Evolutionary conservation across 306 rosid species (phyloP).

Genomic region (Echinosophora koreensis): DNA sequence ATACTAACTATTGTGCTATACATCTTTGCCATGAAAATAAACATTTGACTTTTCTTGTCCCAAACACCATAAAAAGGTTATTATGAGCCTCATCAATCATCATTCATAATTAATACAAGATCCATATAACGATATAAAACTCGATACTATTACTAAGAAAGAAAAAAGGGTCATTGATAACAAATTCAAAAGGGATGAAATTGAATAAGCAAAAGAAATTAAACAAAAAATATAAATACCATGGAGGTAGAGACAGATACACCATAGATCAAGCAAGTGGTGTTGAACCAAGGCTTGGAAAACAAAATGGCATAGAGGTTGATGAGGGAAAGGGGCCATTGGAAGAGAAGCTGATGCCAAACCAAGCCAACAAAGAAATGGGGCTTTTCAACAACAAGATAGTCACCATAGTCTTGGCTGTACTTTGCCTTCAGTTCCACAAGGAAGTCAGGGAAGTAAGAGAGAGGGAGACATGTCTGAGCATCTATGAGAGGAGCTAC

Average conservation of each 20-base stretch:
- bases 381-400: constrained; percentile 65
- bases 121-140: constrained; percentile 25
- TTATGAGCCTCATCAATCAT: constrained; percentile 2
- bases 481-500: constrained; percentile 63
- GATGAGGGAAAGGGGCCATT: constrained; percentile 76
- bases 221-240: constrained; percentile 47
- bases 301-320: constrained; percentile 64
- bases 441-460: constrained; percentile 58
- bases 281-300: constrained; percentile 71
- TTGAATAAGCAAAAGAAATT: neutral
- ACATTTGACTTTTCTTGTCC: neutral
- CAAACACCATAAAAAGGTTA: too few species aligned
- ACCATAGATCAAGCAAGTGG: constrained; percentile 83
- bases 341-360: constrained; percentile 77
- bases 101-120: neutral
- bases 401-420: constrained; percentile 59
- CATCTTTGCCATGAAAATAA: constrained; percentile 1
- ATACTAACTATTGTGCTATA: neutral
- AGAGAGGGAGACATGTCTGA: constrained; percentile 61
- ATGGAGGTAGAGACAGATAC: constrained; percentile 66
- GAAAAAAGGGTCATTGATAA: neutral
- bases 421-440: constrained; percentile 60
- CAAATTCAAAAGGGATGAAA: neutral
- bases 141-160: too few species aligned
- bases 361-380: constrained; percentile 71